Percentiles rank a stretch among this genome's conserved stretches.
These are phyloP conservation scores for Aspergillus sergii DNA, from an alignment of 2,329 filamentous ascomycete genomes.

Conservation along the genomic window DNA sequence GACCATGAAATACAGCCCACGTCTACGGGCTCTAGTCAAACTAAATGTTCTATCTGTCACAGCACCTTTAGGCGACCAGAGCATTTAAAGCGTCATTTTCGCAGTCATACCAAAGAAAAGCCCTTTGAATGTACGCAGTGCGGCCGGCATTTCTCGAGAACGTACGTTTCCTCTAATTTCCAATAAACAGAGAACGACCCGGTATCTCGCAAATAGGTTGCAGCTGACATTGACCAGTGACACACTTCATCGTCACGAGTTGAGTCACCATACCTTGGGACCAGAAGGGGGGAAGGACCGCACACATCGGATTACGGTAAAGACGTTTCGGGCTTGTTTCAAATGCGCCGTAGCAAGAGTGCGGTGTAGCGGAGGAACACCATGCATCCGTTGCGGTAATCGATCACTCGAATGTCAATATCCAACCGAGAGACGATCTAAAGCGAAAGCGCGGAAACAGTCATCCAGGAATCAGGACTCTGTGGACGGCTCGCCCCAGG, in stretches of 20 bases:
- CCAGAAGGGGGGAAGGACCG: constrained; percentile 37
- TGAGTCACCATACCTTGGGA: constrained; percentile 42
- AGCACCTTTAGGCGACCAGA: constrained; percentile 44
- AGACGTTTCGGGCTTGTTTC: constrained; percentile 45
- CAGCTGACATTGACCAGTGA: constrained; percentile 28
- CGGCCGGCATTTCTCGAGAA: constrained; percentile 46
- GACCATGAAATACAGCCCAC: constrained; percentile 16
- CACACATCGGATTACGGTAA: constrained; percentile 44
- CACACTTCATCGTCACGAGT: constrained; percentile 43
- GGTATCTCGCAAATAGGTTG: constrained; percentile 1
- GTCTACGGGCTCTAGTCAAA: constrained; percentile 22
- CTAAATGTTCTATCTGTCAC: constrained; percentile 39
- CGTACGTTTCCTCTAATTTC: constrained; percentile 29
- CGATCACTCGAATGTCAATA: constrained; percentile 43
- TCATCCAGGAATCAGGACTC: constrained; percentile 7
- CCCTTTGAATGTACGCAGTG: constrained; percentile 44
- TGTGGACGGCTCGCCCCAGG: constrained; percentile 11
- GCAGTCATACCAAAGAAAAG: constrained; percentile 45
- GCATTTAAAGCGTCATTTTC: constrained; percentile 45
- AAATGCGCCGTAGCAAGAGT: constrained; percentile 44
- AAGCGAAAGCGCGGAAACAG: constrained; percentile 29
- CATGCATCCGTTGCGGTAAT: constrained; percentile 41
- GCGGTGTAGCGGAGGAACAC: constrained; percentile 41
- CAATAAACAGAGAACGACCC: neutral
- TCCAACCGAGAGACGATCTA: constrained; percentile 42